Evolutionary conservation across 441 rosid genomes (phyloP), one percentile per base, ranked within the genome.

Genomic region (Mallotus repandus): DNA sequence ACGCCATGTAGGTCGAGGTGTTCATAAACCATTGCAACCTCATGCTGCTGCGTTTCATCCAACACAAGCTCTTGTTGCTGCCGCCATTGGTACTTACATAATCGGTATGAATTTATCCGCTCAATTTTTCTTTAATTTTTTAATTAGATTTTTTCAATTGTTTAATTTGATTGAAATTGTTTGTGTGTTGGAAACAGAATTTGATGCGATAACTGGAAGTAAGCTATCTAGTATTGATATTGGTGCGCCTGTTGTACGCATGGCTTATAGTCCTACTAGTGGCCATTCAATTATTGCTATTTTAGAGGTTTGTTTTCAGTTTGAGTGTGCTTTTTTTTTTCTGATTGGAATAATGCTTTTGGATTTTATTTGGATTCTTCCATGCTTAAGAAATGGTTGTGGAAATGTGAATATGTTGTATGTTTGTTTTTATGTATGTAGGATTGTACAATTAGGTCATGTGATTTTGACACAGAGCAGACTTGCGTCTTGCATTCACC

Each of bases 401-500:
- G 64, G 16, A 11, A 32, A 13, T 58, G 14, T 58, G 13, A 15
- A 53, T 53, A 0, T 5, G 12, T 18, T 45, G 22, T 29, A 8
- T 45, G 54, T 41, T 18, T 48, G 48, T 53, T 50, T 52, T 52
- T 16, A 22, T 48, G 7, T 48, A 14, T 50, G 70, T 81, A 94
- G 99, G 99, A 96, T 82, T 92, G 99, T 84, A 94, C 98, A 19
- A 89, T 94, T 79, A 85, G 98, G 79, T 91, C 97, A 4, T 96
- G 99, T 83, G 98, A 96, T 82, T 91, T 96, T 76, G 98, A 96
- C 77, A 82, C 90, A 68, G 98, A 94, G 85, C 98, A 92, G 81
- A 96, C 95, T 65, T 94, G 89, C 79, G 98, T 96, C 9, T 74
- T 96, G 85, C 99, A 96, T 78, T 96, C 99, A 43, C 98, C 98